These are phyloP conservation scores for Ballota nigra DNA, from an alignment of 257 asterid species.

Conservation along the genomic window DNA sequence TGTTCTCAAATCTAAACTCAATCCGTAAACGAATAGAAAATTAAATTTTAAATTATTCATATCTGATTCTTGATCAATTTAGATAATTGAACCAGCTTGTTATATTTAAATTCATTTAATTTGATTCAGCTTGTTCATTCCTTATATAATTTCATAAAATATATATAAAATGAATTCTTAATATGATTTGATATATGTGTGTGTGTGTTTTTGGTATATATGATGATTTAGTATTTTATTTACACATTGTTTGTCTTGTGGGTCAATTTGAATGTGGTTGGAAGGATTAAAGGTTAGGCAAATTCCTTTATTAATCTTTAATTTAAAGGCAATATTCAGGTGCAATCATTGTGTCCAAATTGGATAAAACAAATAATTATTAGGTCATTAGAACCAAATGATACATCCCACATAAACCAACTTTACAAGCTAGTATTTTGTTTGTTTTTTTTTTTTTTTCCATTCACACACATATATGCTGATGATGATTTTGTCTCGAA, in stretches of 20 bases:
- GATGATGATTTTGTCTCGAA: slow-evolving; percentile 17
- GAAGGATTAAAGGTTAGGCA: slow-evolving; percentile 23
- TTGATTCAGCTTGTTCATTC: neutral
- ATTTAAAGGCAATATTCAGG: slow-evolving; percentile 23
- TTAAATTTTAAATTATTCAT: too few relatives aligned
- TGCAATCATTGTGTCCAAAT: slow-evolving; percentile 13
- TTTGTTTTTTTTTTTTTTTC: neutral
- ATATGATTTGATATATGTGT: neutral
- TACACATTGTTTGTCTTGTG: slow-evolving; percentile 21
- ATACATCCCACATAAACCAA: slow-evolving; percentile 2
- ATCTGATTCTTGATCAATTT: neutral
- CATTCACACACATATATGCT: neutral
- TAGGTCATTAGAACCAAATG: slow-evolving; percentile 26
- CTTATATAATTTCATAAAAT: neutral
- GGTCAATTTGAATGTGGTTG: slow-evolving; percentile 19
- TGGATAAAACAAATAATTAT: slow-evolving; percentile 14
- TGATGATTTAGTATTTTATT: neutral
- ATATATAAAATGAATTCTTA: neutral
- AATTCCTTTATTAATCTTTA: slow-evolving; percentile 22
- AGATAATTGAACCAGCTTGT: neutral
- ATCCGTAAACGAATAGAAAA: neutral
- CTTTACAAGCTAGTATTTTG: neutral
- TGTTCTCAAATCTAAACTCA: too few relatives aligned
- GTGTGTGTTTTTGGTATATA: neutral
- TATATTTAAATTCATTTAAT: neutral